Percentiles rank a stretch among this genome's conserved stretches.
phyloP scores from a whole-genome alignment of 2,329 filamentous ascomycete genomes.

The Talaromyces sp. region DNA sequence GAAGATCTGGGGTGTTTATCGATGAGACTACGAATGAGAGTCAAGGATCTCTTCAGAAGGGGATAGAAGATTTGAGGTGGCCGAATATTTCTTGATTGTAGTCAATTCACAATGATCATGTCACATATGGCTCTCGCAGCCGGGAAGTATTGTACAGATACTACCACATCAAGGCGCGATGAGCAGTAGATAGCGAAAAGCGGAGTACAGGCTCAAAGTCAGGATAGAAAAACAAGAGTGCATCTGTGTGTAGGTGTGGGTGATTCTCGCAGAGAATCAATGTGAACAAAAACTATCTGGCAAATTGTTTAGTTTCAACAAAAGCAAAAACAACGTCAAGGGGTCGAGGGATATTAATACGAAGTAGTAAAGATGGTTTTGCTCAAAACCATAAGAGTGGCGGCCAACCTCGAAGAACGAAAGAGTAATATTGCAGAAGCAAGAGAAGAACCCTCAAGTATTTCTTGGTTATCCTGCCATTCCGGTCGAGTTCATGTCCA shows the following conservation, averaged over 20 bases:
- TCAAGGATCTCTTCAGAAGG: background rate
- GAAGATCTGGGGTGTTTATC: background rate
- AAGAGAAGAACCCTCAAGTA: slow-evolving; percentile 5
- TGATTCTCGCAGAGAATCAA: slow-evolving; percentile 29
- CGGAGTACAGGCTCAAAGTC: background rate
- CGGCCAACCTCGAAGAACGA: slow-evolving; percentile 12
- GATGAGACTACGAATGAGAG: background rate
- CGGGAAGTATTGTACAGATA: slow-evolving; percentile 10
- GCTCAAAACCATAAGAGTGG: slow-evolving; percentile 4
- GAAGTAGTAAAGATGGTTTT: slow-evolving; percentile 14
- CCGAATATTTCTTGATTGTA: slow-evolving; percentile 11
- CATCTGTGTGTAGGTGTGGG: slow-evolving; percentile 23
- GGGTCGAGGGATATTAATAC: slow-evolving; percentile 26
- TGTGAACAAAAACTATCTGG: slow-evolving; percentile 23
- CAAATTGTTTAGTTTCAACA: slow-evolving; percentile 24
- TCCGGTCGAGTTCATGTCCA: slow-evolving; percentile 31
- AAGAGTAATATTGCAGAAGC: slow-evolving; percentile 9
- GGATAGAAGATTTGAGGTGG: background rate
- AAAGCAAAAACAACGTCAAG: slow-evolving; percentile 22
- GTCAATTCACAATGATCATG: slow-evolving; percentile 1
- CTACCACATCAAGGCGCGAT: slow-evolving; percentile 12
- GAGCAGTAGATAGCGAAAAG: background rate
- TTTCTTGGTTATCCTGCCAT: slow-evolving; percentile 33
- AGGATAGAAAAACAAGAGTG: background rate
- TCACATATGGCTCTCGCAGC: slow-evolving; percentile 1